These are phyloP conservation scores for Lentinula sp. DNA, from an alignment of 768 basidiomycete species.

Conservation along the genomic window DNA sequence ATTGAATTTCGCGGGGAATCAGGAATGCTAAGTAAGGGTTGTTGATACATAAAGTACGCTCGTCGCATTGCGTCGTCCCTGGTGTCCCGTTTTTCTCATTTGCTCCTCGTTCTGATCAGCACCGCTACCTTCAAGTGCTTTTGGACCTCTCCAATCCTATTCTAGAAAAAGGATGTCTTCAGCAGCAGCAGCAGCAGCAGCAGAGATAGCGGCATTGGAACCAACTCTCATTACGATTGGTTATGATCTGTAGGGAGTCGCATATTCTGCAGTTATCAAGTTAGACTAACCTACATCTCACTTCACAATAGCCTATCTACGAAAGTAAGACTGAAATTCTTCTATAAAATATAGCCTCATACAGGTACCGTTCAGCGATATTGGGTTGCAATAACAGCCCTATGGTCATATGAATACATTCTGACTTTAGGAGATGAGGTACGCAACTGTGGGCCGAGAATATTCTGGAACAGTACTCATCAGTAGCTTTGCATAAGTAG, in stretches of 20 bases:
- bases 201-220: neutral
- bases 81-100: too few relatives aligned
- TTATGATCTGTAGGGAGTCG: neutral
- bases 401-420: constrained; percentile 14
- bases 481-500: neutral
- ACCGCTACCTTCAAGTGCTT: too few relatives aligned
- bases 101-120: too few relatives aligned
- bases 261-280: neutral
- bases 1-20: too few relatives aligned
- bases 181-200: neutral
- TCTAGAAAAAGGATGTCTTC: neutral
- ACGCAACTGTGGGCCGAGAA: neutral
- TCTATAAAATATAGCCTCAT: neutral
- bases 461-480: too few relatives aligned
- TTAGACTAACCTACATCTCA: neutral
- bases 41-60: too few relatives aligned
- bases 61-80: too few relatives aligned
- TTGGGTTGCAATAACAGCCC: constrained; percentile 10
- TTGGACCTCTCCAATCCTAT: neutral
- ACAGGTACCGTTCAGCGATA: neutral
- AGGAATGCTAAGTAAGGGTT: too few relatives aligned
- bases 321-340: neutral
- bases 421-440: constrained; percentile 13
- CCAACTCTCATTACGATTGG: neutral
- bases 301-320: neutral